Evolutionary conservation across 352 stramenopile species (phyloP).

Genomic region (Lagenidium giganteum): DNA sequence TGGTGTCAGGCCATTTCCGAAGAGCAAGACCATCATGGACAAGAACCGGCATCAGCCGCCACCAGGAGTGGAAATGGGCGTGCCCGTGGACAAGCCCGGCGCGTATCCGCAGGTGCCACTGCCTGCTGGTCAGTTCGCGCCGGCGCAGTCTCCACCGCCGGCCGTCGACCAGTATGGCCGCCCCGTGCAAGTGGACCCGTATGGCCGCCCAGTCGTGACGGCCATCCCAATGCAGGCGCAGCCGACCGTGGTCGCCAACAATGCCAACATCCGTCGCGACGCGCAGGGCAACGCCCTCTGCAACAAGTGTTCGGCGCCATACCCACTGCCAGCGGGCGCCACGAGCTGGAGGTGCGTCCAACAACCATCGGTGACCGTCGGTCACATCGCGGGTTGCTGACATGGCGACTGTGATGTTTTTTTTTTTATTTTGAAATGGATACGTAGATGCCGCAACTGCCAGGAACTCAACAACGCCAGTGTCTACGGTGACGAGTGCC

Average conservation of each 20-base stretch:
- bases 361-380: not conserved
- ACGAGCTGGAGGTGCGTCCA: conserved; percentile 59
- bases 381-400: not conserved
- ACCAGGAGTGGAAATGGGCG: conserved; percentile 19
- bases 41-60: conserved; percentile 13
- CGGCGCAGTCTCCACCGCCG: conserved; percentile 1
- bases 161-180: conserved; percentile 15
- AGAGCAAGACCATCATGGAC: conserved; percentile 16
- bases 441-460: conserved; percentile 59
- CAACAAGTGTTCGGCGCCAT: conserved; percentile 63
- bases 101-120: not conserved
- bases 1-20: no score
- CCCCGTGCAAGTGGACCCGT: conserved; percentile 34
- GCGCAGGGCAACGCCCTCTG: conserved; percentile 68
- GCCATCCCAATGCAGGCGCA: conserved; percentile 25
- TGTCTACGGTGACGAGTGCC: conserved; percentile 70
- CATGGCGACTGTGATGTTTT: not conserved
- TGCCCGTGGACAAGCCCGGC: conserved; percentile 13
- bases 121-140: not conserved
- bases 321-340: conserved; percentile 56
- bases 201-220: conserved; percentile 40
- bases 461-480: conserved; percentile 77
- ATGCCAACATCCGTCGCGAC: conserved; percentile 61
- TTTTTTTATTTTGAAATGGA: no score
- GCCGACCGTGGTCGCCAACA: conserved; percentile 46